Percentiles rank a stretch among this genome's conserved stretches.
Evolutionary conservation across 768 basidiomycete genomes (phyloP).

Genomic region (Auriscalpium orientale): DNA sequence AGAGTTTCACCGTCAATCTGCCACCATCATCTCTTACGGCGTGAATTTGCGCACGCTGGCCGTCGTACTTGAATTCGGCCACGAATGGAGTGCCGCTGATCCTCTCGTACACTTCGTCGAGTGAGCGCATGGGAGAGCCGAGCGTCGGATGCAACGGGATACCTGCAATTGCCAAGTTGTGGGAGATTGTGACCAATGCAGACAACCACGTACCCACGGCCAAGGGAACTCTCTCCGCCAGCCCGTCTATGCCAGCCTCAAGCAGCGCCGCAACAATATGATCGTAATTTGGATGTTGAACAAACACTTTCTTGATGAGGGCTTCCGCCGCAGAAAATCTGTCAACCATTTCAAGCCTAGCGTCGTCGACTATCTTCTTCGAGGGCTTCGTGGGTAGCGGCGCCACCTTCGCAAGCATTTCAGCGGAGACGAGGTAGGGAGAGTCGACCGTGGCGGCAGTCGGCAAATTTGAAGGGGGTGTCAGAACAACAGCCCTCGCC

Average conservation of each 20-base stretch:
- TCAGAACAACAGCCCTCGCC: conserved; percentile 69
- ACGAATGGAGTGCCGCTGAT: conserved; percentile 61
- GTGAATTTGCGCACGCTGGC: conserved; percentile 80
- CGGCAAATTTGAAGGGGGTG: conserved; percentile 28
- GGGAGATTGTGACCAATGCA: not conserved
- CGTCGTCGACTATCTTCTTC: conserved; percentile 24
- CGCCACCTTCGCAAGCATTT: conserved; percentile 23
- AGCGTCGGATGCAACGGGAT: conserved; percentile 82
- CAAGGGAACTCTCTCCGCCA: conserved; percentile 55
- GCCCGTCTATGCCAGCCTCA: conserved; percentile 49
- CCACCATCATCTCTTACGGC: conserved; percentile 29
- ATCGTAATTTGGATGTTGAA: conserved; percentile 70
- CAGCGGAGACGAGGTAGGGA: conserved; percentile 25
- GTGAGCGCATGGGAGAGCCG: conserved; percentile 78
- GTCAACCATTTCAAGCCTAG: conserved; percentile 29
- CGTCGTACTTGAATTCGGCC: conserved; percentile 91
- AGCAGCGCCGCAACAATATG: conserved; percentile 58
- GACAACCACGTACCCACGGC: conserved; percentile 50
- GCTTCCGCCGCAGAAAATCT: conserved; percentile 53
- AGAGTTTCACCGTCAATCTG: conserved; percentile 47
- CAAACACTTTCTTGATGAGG: conserved; percentile 64
- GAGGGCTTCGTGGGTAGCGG: conserved; percentile 17
- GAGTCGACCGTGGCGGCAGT: conserved; percentile 17
- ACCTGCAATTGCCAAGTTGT: conserved; percentile 33
- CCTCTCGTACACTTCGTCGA: conserved; percentile 75